Base-by-base conservation (phyloP, 1,284 basidiomycete genomes). In the Cryptococcus sp. region DNA sequence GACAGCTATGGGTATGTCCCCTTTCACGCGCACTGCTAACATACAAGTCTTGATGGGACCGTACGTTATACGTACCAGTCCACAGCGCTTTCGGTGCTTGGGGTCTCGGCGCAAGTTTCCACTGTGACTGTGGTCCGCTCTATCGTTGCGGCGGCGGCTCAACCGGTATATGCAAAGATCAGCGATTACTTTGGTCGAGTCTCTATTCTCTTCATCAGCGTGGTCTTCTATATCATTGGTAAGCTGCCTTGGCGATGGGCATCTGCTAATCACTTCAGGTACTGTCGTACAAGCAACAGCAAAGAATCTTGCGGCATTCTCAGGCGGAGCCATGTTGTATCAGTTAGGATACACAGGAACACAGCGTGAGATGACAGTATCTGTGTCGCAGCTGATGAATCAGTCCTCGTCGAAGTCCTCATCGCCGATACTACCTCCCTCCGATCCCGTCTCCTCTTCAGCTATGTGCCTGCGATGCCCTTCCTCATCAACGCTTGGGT, bases 401-500 rank as follows among this genome's bases (percentile, higher is more conserved):
- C n/a, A 66, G 69, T 74, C 44, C 61, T 71, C 50, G 66, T 80
- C 42, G 78, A 80, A 60, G 69, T 81, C 50, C 59, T 81, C 53
- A 77, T 81, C 48, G 80, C 74, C 50, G 80, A 82, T 65, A 65
- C 72, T 20, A 78, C 80, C 0, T 74, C 73, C 4, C 71, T 81
- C 10, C 73, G 78, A 52, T 74, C 73, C 51, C 78, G 80, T 53
- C 65, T 81, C 6, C 69, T 81, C 61, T 76, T 78, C 64, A 77
- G 76, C 3, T 81, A 72, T 68, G 70, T 81, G 48, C 79, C 80
- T 3, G 78, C 80, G 0, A 48, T 70, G 45, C 81, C 80, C 0
- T 80, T 76, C 71, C 46, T 79, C 46, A 66, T 73, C 67, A 80
- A 80, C 57, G 67, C 76, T 15, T 80, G 78, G 79, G 72, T 80